A percentile compares a stretch with the other conserved stretches of the same genome.
Evolutionary conservation across 2,329 filamentous ascomycete genomes (phyloP).

Genomic region (Colletotrichum scovillei): DNA sequence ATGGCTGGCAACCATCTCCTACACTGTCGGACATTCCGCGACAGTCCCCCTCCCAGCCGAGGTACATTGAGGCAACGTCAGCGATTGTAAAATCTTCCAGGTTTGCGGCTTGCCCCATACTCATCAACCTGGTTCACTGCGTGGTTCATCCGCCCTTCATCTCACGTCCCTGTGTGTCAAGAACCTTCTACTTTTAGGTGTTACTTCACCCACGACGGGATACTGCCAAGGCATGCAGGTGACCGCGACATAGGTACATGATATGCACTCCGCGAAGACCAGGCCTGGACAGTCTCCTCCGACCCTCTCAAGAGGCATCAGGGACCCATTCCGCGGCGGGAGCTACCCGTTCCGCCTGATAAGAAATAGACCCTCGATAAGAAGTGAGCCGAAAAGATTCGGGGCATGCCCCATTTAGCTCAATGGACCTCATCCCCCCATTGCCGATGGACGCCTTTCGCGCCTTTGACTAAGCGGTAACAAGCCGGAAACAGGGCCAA

Average conservation of each 20-base stretch:
- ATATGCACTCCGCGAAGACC: not conserved
- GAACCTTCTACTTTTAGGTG: slow-evolving; percentile 10
- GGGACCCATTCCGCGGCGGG: not conserved
- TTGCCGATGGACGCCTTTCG: slow-evolving; percentile 10
- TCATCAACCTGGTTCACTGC: not conserved
- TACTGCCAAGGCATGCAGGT: slow-evolving; percentile 17
- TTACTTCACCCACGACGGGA: not conserved
- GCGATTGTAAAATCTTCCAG: not conserved
- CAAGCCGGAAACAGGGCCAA: slow-evolving; percentile 15
- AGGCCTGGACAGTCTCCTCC: not conserved
- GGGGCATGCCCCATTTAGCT: not conserved
- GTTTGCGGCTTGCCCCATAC: not conserved
- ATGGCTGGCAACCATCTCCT: not conserved
- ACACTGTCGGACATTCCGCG: not conserved
- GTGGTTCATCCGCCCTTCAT: slow-evolving; percentile 2
- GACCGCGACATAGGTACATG: not conserved
- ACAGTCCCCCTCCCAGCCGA: not conserved
- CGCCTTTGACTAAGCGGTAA: slow-evolving; percentile 14
- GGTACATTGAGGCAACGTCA: not conserved
- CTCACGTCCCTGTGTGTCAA: not conserved
- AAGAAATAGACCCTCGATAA: slow-evolving; percentile 22
- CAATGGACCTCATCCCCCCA: not conserved
- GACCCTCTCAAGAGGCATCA: not conserved
- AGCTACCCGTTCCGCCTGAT: slow-evolving; percentile 29
- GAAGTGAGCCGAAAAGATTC: not conserved